A percentile compares a stretch with the other conserved stretches of the same genome.
phyloP scores from a whole-genome alignment of 2,329 filamentous ascomycete species.

The Fusarium continuum region DNA sequence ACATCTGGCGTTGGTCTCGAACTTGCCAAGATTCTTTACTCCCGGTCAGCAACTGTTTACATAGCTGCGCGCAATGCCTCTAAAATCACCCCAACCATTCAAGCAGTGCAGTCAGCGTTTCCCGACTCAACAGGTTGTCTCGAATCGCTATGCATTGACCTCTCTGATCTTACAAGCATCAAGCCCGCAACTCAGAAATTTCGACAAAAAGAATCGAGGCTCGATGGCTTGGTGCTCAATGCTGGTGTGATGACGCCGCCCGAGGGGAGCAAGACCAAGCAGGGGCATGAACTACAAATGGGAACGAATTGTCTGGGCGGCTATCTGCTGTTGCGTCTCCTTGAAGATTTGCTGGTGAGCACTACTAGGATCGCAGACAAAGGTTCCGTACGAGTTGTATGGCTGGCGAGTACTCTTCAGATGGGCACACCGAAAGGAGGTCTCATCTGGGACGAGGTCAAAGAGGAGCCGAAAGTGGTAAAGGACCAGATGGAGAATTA shows the following conservation, averaged over 20 bases:
- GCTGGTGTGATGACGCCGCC: conserved; percentile 35
- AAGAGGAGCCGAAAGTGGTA: conserved; percentile 13
- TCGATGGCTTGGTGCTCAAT: conserved; percentile 32
- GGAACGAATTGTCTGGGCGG: conserved; percentile 35
- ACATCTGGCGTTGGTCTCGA: conserved; percentile 32
- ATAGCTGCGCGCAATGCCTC: conserved; percentile 18
- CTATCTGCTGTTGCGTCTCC: conserved; percentile 15
- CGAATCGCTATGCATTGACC: conserved; percentile 22
- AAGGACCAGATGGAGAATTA: conserved; percentile 36
- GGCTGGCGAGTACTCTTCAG: conserved; percentile 32
- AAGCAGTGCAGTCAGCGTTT: conserved; percentile 5
- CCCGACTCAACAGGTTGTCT: conserved; percentile 22
- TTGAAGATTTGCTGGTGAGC: conserved; percentile 13
- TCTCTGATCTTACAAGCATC: conserved; percentile 25
- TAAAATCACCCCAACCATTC: conserved; percentile 20
- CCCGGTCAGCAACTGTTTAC: conserved; percentile 20
- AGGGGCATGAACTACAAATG: conserved; percentile 34
- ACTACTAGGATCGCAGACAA: conserved; percentile 6
- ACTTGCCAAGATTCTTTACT: conserved; percentile 34
- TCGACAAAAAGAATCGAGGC: conserved; percentile 10
- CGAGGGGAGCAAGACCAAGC: conserved; percentile 23
- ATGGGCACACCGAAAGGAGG: conserved; percentile 26
- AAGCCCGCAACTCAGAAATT: neutral
- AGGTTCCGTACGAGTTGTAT: conserved; percentile 25
- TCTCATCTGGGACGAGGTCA: conserved; percentile 24